These are phyloP conservation scores for Fusarium armeniacum DNA, from an alignment of 2,329 filamentous ascomycete species.

Conservation along the genomic window DNA sequence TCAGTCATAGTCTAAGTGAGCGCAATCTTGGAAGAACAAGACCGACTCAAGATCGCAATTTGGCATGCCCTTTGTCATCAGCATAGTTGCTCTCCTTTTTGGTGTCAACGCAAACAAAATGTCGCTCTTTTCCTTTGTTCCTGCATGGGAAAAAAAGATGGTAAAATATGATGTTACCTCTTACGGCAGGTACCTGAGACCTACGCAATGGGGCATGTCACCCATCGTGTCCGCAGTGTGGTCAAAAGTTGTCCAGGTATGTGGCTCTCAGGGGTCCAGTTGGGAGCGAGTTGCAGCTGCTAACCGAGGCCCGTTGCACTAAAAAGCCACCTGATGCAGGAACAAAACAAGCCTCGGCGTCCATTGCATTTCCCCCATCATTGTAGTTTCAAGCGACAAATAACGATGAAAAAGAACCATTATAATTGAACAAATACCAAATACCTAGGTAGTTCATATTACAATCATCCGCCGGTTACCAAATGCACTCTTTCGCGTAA, in stretches of 20 bases:
- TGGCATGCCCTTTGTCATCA: constrained; percentile 5
- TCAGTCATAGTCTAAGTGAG: constrained; percentile 22
- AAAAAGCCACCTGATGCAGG: constrained; percentile 45
- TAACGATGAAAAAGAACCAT: neutral
- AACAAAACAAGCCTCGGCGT: constrained; percentile 39
- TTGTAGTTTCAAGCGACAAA: neutral
- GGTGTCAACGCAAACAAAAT: constrained; percentile 12
- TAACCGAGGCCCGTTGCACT: constrained; percentile 42
- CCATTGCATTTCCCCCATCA: neutral
- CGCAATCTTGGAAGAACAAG: constrained; percentile 30
- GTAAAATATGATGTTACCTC: constrained; percentile 18
- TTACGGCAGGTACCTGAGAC: constrained; percentile 35
- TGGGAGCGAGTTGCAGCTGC: constrained; percentile 34
- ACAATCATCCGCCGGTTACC: constrained; percentile 5
- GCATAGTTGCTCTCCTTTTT: constrained; percentile 9
- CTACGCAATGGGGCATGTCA: constrained; percentile 23
- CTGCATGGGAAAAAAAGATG: neutral
- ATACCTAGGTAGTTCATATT: neutral
- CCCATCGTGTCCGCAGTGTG: constrained; percentile 23
- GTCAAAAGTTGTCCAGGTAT: neutral
- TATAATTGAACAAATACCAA: neutral
- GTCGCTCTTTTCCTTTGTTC: constrained; percentile 1
- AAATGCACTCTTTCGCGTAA: constrained; percentile 4
- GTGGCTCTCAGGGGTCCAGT: constrained; percentile 26
- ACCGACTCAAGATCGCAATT: constrained; percentile 5